Evolutionary conservation across 257 asterid genomes (phyloP).

Genomic region (Fraxinus excelsior): DNA sequence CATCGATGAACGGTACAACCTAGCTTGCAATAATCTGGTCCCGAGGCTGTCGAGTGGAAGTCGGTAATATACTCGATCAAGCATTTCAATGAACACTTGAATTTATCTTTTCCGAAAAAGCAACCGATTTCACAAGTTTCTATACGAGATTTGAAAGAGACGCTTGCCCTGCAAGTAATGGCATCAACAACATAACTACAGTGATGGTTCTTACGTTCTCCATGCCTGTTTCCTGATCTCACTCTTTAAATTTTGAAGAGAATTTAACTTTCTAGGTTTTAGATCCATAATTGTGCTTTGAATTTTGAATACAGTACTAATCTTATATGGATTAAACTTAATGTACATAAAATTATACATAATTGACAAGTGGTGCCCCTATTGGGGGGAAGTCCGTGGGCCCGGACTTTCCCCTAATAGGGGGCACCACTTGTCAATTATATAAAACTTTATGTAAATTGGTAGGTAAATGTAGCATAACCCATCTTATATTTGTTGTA

Average conservation of each 20-base stretch:
- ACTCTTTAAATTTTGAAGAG: constrained; percentile 1
- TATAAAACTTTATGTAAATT: too few relatives aligned
- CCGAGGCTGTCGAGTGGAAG: background rate
- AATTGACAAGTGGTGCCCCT: too few relatives aligned
- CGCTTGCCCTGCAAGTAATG: constrained; percentile 6
- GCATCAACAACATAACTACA: background rate
- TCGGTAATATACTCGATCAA: background rate
- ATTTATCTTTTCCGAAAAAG: background rate
- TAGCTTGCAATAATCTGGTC: constrained; percentile 17
- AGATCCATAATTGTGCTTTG: constrained; percentile 2
- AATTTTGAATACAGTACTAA: background rate
- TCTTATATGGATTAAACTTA: too few relatives aligned
- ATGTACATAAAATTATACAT: too few relatives aligned
- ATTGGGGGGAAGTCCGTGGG: too few relatives aligned
- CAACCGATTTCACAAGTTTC: background rate
- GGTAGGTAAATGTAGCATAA: too few relatives aligned
- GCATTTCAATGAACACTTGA: background rate
- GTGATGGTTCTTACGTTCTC: background rate
- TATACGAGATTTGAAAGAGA: constrained; percentile 3
- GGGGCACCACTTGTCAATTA: too few relatives aligned
- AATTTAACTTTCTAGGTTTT: background rate
- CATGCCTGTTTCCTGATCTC: background rate
- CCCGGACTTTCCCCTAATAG: too few relatives aligned
- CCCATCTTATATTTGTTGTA: background rate
- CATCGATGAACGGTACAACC: constrained; percentile 17